phyloP scores from a whole-genome alignment of 2,329 filamentous ascomycete species.

The Epichloe uncinata region DNA sequence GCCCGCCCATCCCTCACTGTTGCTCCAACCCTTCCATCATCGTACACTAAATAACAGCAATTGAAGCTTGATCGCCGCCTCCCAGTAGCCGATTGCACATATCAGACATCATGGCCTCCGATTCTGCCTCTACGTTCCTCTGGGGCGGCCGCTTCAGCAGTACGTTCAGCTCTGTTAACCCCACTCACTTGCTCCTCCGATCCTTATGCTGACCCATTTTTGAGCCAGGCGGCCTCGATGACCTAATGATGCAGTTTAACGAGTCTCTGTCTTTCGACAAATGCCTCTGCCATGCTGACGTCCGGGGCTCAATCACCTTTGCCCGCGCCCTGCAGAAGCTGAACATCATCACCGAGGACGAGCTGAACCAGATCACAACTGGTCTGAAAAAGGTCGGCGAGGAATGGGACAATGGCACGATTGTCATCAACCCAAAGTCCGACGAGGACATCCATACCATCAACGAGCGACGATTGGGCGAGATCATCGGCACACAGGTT shows the following conservation, averaged over 20 bases:
- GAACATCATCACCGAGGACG: constrained; percentile 39
- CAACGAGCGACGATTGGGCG: constrained; percentile 44
- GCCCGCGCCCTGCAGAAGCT: constrained; percentile 49
- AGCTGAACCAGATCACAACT: background rate
- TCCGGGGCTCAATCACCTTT: constrained; percentile 51
- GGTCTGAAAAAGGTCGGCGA: background rate
- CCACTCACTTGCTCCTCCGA: background rate
- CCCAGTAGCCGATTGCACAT: background rate
- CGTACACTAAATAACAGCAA: background rate
- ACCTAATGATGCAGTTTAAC: constrained; percentile 36
- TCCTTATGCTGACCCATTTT: background rate
- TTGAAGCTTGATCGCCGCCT: background rate
- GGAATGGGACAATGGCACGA: constrained; percentile 17
- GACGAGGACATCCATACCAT: constrained; percentile 33
- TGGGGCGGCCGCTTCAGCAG: constrained; percentile 3
- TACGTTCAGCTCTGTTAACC: background rate
- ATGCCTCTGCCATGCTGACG: constrained; percentile 51
- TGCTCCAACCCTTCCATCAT: too few relatives aligned
- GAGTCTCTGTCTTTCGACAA: constrained; percentile 55
- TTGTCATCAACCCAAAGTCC: constrained; percentile 13
- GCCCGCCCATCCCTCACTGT: too few relatives aligned
- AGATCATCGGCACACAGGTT: constrained; percentile 47
- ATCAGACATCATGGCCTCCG: background rate
- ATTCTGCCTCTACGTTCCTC: constrained; percentile 1
- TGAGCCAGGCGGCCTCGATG: constrained; percentile 6